Evolutionary conservation across 2,329 filamentous ascomycete genomes (phyloP).

Genomic region (Thermoascus crustaceus): DNA sequence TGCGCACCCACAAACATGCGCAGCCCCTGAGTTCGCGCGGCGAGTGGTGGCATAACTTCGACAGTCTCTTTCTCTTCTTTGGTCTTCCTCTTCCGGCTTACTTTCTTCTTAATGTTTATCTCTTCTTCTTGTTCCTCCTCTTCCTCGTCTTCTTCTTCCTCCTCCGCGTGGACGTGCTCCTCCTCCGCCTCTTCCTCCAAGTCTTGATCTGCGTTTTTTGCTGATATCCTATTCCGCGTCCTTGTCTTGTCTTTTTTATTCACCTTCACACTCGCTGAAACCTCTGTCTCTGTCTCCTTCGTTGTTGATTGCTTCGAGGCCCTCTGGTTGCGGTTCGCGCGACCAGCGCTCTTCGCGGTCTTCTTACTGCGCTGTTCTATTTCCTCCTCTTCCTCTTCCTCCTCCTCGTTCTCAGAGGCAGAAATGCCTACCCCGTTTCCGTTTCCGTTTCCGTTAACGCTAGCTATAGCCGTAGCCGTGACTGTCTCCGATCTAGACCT

Average conservation of each 20-base stretch:
- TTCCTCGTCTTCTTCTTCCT: constrained; percentile 12
- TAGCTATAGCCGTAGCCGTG: constrained; percentile 6
- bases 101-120: constrained; percentile 14
- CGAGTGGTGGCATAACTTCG: constrained; percentile 54
- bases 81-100: constrained; percentile 41
- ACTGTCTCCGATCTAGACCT: constrained; percentile 2
- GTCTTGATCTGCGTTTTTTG: constrained; percentile 1
- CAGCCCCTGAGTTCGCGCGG: constrained; percentile 59
- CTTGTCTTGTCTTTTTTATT: constrained; percentile 3
- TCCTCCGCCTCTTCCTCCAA: constrained; percentile 3
- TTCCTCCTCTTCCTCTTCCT: constrained; percentile 17
- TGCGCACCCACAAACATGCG: constrained; percentile 88
- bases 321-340: too few relatives aligned
- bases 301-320: constrained; percentile 4
- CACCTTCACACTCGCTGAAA: constrained; percentile 4
- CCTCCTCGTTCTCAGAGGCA: constrained; percentile 22
- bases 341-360: not conserved
- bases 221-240: not conserved
- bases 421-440: constrained; percentile 12
- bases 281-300: constrained; percentile 11
- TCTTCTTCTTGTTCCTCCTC: constrained; percentile 12
- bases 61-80: constrained; percentile 49
- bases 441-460: constrained; percentile 18
- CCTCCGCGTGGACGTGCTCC: constrained; percentile 13
- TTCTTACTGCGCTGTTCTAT: not conserved